Conservation (phyloP, 179 eudicot genomes). For the Spergularia azorica region DNA sequence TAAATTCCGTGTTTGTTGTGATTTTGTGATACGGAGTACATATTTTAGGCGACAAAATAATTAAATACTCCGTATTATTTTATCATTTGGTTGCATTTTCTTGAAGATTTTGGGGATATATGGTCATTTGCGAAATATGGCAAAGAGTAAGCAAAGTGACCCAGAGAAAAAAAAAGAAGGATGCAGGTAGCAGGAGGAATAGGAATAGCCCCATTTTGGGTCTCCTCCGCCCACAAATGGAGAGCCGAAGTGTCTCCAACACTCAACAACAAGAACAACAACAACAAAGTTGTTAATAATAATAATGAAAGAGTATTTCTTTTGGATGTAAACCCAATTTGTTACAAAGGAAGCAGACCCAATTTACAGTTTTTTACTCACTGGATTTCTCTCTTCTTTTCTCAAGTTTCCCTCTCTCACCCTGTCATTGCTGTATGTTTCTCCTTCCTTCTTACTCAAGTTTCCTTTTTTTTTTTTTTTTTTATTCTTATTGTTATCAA, state of each 20-base stretch:
- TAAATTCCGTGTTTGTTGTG: too few relatives aligned
- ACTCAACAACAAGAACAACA: neutral
- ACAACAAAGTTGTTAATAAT: neutral
- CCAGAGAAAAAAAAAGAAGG: slow-evolving; percentile 6
- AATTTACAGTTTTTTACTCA: slow-evolving; percentile 67
- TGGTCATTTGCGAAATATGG: too few relatives aligned
- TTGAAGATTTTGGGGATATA: too few relatives aligned
- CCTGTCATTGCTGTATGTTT: slow-evolving; percentile 86
- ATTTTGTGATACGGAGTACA: too few relatives aligned
- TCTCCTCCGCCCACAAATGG: slow-evolving; percentile 9
- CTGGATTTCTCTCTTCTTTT: slow-evolving; percentile 89
- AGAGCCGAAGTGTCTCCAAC: neutral
- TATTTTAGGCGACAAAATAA: too few relatives aligned
- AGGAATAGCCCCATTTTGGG: neutral
- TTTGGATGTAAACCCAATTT: slow-evolving; percentile 87
- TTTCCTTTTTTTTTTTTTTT: neutral
- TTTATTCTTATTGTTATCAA: neutral
- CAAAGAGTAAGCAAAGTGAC: too few relatives aligned
- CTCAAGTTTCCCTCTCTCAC: slow-evolving; percentile 68
- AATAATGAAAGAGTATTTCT: slow-evolving; percentile 71
- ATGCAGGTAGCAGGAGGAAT: neutral
- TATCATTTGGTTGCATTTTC: too few relatives aligned
- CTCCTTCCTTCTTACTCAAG: neutral
- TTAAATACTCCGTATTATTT: too few relatives aligned
- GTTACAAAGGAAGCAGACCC: slow-evolving; percentile 69